Evolutionary conservation across 2,329 filamentous ascomycete species (phyloP), one percentile per base, ranked within the genome.

Genomic region (Arthrinium phaeospermum): DNA sequence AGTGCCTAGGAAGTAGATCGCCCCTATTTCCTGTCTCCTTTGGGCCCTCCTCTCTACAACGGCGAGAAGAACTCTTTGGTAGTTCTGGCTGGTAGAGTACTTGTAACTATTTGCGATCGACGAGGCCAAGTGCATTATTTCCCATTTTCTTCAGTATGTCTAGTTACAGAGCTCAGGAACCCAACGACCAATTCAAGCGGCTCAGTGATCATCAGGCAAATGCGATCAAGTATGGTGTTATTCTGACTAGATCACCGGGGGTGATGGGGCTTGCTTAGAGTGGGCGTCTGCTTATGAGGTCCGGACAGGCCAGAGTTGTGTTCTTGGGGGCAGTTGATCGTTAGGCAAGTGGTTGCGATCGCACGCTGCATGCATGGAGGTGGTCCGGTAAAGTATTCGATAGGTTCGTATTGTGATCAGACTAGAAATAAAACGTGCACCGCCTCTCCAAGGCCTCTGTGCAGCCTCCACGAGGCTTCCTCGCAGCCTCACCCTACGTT

Each of bases 1-100:
- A 82, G 45, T 83, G 81, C 16, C 30, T 37, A 19, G 61, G 61
- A 14, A 7, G 61, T 22, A 27, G 19, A 22, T 24, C 4, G 4
- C 49, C 49, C 49, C n/a, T 14, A n/a, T 14, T 51, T 14, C 22
- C 4, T 5, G 1, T 14, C 12, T 24, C 49, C 19, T 8, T 51
- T 14, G 5, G 49, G 13, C n/a, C 1, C 3, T 6, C 8, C 46
- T n/a, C 16, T 22, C 6, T 8, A 47, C 19, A n/a, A 19, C 19
- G 19, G 19, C 6, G 46, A 47, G 14, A n/a, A n/a, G 19, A 47
- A n/a, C 1, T 5, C 6, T 13, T 8, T 12, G 10, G n/a, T 14
- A 14, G 2, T 4, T n/a, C n/a, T 51, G 10, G 27, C 3, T 27
- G n/a, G 27, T n/a, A 12, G 13, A 27, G 14, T 14, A n/a, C 24